A percentile compares a stretch with the other conserved stretches of the same genome.
Evolutionary conservation across 2,329 filamentous ascomycete genomes (phyloP).

Genomic region (Colletotrichum sp.): DNA sequence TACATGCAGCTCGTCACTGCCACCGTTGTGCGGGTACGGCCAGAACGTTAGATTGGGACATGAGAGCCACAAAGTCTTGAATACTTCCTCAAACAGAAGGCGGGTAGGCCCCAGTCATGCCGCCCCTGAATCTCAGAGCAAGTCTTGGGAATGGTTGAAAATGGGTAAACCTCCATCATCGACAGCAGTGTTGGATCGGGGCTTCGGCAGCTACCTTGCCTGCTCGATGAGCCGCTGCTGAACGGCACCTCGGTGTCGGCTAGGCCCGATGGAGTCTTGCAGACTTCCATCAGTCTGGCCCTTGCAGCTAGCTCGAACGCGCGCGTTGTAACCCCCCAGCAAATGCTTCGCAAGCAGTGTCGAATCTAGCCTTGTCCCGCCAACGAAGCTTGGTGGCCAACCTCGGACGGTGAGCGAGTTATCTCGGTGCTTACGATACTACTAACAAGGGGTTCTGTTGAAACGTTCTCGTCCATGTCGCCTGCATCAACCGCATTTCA

Average conservation of each 20-base stretch:
- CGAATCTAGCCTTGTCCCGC: background rate
- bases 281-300: background rate
- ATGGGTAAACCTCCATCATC: background rate
- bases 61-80: background rate
- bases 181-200: background rate
- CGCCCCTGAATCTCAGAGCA: background rate
- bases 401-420: background rate
- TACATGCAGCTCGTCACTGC: background rate
- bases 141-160: background rate
- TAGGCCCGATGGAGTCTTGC: background rate
- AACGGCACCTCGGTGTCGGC: background rate
- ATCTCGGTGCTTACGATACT: background rate
- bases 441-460: background rate
- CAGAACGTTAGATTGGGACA: background rate
- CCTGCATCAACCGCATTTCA: background rate
- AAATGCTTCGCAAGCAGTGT: background rate
- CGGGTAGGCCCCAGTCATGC: background rate
- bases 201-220: background rate
- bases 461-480: background rate
- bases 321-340: background rate
- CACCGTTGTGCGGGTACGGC: background rate
- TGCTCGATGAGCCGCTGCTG: background rate
- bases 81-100: background rate
- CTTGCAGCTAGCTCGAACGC: background rate
- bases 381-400: background rate